Base-by-base conservation (phyloP, 148 eudicot genomes). In the Cornus florida region DNA sequence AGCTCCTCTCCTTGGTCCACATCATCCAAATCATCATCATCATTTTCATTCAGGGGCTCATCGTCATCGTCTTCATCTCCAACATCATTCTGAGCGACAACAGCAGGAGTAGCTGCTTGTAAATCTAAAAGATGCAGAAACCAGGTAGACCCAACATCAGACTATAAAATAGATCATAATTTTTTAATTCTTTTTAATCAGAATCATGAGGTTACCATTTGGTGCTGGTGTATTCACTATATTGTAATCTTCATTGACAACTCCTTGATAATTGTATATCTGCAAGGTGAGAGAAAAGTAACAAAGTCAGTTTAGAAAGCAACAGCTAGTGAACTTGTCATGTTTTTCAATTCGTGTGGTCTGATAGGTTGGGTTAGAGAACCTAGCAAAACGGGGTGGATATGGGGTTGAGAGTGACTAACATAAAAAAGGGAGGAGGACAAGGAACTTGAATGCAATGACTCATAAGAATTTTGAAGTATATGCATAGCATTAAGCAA, bases 241-340 rank as follows among this genome's bases (percentile, higher is more conserved):
- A 80, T 93, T 92, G 84, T 96, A 96, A 85, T 96, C 99, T 84
- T 96, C 99, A 82, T 88, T 93, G 69, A 85, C 96, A 68, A 84
- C 97, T 78, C 95, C 91, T 91, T 95, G 98, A 83, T 95, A 93
- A 72, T 91, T 93, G 88, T 92, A 96, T 77, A 96, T 92, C 99
- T 96, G 77, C 87, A 91, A 70, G 69, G 75, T 64, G 53, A 75
- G 72, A 64, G 67, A 22, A 81, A 81, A 74, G 43, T 28, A 72
- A 68, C 62, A 62, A 16, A 56, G 69, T 78, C 74, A 82, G 79
- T 46, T 24, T 8, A 68, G 10, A 28, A 67, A 76, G 60, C 71
- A 66, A 66, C 14, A 41, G 14, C 78, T 62, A 19, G 24, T 41
- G 24, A 76, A 65, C 24, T 43, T 20, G 19, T 41, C 9, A 20